Base-by-base conservation (phyloP, 805 yeast genomes). In the Zygosaccharomyces bailii region DNA sequence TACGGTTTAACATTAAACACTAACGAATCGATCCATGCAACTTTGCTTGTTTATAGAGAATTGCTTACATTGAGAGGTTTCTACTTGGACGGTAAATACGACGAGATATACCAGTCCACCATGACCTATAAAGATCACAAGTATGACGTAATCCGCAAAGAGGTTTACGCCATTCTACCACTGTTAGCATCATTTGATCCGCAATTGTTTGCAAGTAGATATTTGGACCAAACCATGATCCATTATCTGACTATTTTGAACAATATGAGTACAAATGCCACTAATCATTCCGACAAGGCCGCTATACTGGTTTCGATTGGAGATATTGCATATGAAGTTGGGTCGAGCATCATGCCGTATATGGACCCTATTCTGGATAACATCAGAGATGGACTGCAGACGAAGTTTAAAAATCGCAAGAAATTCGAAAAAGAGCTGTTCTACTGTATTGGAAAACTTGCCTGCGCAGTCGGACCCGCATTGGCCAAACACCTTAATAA, bases 391-490 rank as follows among this genome's bases (percentile, higher is more conserved):
- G 90, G 93, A 0, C 70, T 91, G 20, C 72, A 78, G 24, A 54
- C 68, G 0, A 69, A 66, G 44, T 65, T 66, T 13, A 78, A 80
- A 50, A 64, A 73, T 2, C 74, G 90, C 46, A 83, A 80, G 57
- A 89, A 84, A 39, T 80, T 84, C 34, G 95, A 87, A 52, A 84
- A 86, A 0, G 89, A 96, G 1, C 78, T 91, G 16, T 91, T 90
- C 57, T 86, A 85, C 54, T 93, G 98, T 61, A 74, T 91, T 34
- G 87, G 95, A 0, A 85, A 87, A 65, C 68, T 93, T 29, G 90
- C 96, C 0, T 75, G 76, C 19, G 91, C 98, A 0, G 87, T 91
- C 11, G 97, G 97, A 0, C 95, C 96, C 9, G 95, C 96, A 0
- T 70, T 91, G 44, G 86, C 96, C 0, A 93, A 91, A 59, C 89